Conservation (phyloP, 768 basidiomycete species). For the Suillus clintonianus region DNA sequence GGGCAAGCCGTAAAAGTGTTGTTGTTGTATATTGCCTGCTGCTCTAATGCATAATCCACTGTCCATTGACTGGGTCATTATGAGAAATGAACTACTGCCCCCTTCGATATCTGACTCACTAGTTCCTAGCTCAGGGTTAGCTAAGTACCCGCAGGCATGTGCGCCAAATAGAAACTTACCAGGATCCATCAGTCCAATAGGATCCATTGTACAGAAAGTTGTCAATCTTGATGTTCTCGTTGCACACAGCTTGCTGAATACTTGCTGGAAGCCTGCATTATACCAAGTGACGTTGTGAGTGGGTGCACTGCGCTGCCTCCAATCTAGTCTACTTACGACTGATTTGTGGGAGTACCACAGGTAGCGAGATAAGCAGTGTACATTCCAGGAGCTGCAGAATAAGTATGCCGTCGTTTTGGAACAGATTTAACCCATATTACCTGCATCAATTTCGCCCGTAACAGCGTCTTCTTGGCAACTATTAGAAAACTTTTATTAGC, state of each 20-base stretch:
- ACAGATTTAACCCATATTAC: not conserved
- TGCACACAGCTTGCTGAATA: constrained; percentile 24
- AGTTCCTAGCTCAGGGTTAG: constrained; percentile 1
- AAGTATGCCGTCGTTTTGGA: not conserved
- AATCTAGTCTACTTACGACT: constrained; percentile 4
- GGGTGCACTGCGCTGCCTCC: not conserved
- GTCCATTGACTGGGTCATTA: constrained; percentile 18
- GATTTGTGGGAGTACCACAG: constrained; percentile 2
- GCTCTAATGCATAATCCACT: constrained; percentile 12
- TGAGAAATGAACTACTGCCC: not conserved
- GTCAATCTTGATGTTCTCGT: constrained; percentile 19
- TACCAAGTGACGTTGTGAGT: not conserved
- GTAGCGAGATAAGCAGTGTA: constrained; percentile 16
- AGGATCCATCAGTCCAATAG: constrained; percentile 18
- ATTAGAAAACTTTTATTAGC: not conserved
- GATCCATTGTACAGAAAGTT: constrained; percentile 8
- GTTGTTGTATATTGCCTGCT: constrained; percentile 19
- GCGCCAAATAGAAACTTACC: constrained; percentile 10
- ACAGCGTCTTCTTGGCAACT: constrained; percentile 22
- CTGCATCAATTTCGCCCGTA: constrained; percentile 4
- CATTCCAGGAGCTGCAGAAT: constrained; percentile 16
- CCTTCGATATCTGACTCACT: constrained; percentile 9
- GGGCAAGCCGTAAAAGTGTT: constrained; percentile 30
- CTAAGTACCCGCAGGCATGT: not conserved
- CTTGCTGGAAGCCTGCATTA: constrained; percentile 10